Base-by-base conservation (phyloP, 441 rosid genomes). In the Aleurites moluccanus region DNA sequence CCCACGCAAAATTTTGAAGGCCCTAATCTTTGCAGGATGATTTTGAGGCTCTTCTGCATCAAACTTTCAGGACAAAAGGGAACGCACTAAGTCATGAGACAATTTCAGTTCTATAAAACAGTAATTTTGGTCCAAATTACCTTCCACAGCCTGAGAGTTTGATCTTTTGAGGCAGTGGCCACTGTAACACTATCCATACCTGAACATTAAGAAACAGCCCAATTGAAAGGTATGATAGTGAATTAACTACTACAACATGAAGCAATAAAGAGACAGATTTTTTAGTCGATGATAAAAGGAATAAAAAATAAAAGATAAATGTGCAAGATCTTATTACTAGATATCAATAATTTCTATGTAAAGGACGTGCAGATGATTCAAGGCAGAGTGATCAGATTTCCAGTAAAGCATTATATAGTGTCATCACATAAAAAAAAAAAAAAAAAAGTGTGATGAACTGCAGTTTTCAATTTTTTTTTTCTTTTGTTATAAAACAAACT, bases 161-260 rank as follows among this genome's bases (percentile, higher is more conserved):
- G 86, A 85, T 96, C 99, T 85, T 96, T 96, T 45, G 98, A 90
- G 64, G 96, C 97, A 67, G 99, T 92, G 63, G 92, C 97, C 42
- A 90, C 79, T 6, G 89, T 81, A 75, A 84, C 82, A 76, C 73
- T 55, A 73, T 77, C 85, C 62, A 76, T 75, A 70, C 80, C 96
- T 90, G 85, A 80, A 89, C 45, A 63, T 75, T 67, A 60, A n/a
- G 78, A 45, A 28, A 68, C 20, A 64, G 27, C 60, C 30, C 40
- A 45, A 68, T 38, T 64, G 28, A 75, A 75, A 59, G 14, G 35
- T 23, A 72, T 59, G 45, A 68, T 18, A 59, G 11, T 50, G 9
- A 67, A 16, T 25, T 47, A 73, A 50, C 80, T n/a, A 70, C 42
- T 38, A 35, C 70, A 74, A 56, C 16, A 53, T 15, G 16, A 64